Base-by-base conservation (phyloP, 106 monocot genomes). In the Amphibolis antarctica region DNA sequence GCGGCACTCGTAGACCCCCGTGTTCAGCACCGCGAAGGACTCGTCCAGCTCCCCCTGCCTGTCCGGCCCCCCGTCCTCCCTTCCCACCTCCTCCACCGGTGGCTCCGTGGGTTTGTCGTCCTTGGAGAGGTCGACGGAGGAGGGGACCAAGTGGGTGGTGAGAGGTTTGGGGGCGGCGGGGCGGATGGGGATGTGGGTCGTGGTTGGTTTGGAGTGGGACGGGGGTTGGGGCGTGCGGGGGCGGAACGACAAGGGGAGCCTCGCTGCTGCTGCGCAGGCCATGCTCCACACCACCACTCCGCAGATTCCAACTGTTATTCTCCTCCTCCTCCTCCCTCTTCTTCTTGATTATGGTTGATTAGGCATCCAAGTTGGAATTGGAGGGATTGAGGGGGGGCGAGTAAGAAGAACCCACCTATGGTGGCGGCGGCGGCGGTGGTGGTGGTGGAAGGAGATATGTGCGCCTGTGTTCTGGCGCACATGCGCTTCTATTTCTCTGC, bases 11-110 rank as follows among this genome's bases (percentile, higher is more conserved):
- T 74, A 79, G 31, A 93, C 68, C 21, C 92, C 92, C 0, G 88
- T 93, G 75, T 93, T 93, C 14, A 93, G 65, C 48, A 93, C 81
- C 9, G 80, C 88, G 64, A 93, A 93, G 57, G 64, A 65, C 85
- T 93, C 93, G 56, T 36, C 36, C 36, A 36, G 36, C 36, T 36
- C 36, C 36, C 7, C 4, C 36, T 36, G 4, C 36, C 7, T 0
- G 12, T 61, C 44, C 21, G 13, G 15, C 42, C 43, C 54, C 7
- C 5, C 21, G 59, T 69, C 62, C 23, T 28, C 47, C 19, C 61
- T 42, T 24, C 22, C 42, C 18, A 72, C 31, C 0, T 59, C 68
- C 5, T 30, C 11, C 18, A 13, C 13, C 25, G 22, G 23, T 6
- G 50, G 42, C 7, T 73, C 1, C 58, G 47, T 24, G 59, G 81